Conservation (phyloP, 352 stramenopile genomes). For the Thalassiosira exigua region DNA sequence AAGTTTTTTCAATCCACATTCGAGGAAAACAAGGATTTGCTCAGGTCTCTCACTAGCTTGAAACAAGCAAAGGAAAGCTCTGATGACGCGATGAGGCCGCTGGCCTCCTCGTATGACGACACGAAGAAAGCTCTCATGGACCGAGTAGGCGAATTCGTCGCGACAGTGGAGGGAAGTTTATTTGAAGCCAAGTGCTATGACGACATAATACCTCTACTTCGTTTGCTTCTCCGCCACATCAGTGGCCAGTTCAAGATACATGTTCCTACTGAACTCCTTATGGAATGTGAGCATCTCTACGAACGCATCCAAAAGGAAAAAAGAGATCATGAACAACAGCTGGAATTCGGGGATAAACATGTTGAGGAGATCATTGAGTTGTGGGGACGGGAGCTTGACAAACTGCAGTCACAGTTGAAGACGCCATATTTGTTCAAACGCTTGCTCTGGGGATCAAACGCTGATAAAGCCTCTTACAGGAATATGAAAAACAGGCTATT, state of each 20-base stretch:
- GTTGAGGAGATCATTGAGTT: conserved; percentile 51
- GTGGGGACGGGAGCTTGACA: conserved; percentile 35
- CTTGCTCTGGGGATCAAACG: conserved; percentile 6
- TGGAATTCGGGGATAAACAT: too few species aligned
- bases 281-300: conserved; percentile 39
- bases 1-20: conserved; percentile 27
- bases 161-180: too few species aligned
- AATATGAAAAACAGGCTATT: conserved; percentile 21
- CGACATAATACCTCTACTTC: too few species aligned
- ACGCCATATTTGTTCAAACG: conserved; percentile 4
- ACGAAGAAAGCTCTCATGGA: conserved; percentile 7
- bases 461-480: conserved; percentile 48
- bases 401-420: too few species aligned
- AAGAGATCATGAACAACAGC: conserved; percentile 35
- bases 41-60: conserved; percentile 26
- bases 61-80: conserved; percentile 37
- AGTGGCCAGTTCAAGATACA: conserved; percentile 37
- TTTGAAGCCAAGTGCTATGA: too few species aligned
- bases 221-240: conserved; percentile 38
- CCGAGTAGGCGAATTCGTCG: conserved; percentile 16
- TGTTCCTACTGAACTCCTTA: conserved; percentile 22
- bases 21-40: conserved; percentile 11
- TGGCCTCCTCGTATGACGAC: conserved; percentile 20
- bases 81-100: conserved; percentile 1
- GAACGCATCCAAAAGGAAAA: conserved; percentile 46